A percentile compares a stretch with the other conserved stretches of the same genome.
Evolutionary conservation across 805 yeast species (phyloP).

Genomic region (Candida pini): DNA sequence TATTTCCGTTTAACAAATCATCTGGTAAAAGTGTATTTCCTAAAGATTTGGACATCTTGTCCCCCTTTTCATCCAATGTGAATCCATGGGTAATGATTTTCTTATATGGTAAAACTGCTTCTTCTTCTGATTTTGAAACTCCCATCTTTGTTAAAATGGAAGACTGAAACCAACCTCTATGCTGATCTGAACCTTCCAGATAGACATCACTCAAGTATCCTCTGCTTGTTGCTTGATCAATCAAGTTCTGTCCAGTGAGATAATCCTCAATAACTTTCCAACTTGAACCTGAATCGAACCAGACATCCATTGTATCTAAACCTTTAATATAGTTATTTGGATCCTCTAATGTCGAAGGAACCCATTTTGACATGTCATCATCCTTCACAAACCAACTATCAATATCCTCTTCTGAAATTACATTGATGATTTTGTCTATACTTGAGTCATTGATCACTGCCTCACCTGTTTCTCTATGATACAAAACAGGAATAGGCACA

Average conservation of each 20-base stretch:
- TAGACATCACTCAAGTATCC: conserved; percentile 70
- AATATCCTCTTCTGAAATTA: conserved; percentile 55
- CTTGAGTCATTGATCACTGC: conserved; percentile 55
- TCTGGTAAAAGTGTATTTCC: conserved; percentile 76
- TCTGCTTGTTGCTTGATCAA: conserved; percentile 29
- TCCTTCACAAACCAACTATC: conserved; percentile 66
- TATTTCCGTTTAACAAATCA: conserved; percentile 59
- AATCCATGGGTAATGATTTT: conserved; percentile 90
- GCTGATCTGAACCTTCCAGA: conserved; percentile 97
- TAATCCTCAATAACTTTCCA: conserved; percentile 62
- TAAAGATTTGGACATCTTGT: conserved; percentile 89
- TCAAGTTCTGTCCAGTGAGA: conserved; percentile 29
- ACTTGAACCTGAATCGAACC: conserved; percentile 97
- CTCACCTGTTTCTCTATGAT: conserved; percentile 52
- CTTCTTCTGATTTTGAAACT: conserved; percentile 19
- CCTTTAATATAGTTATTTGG: conserved; percentile 55
- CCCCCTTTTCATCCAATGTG: conserved; percentile 76
- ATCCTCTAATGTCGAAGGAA: conserved; percentile 46
- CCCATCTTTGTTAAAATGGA: conserved; percentile 77
- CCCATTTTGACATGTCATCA: conserved; percentile 56
- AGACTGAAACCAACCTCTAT: conserved; percentile 98
- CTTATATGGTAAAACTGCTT: conserved; percentile 51
- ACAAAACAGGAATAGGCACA: conserved; percentile 90
- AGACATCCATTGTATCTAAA: conserved; percentile 93
- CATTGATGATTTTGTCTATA: conserved; percentile 51